Base-by-base conservation (phyloP, 2,329 filamentous ascomycete species). In the Coniochaeta prunicola region DNA sequence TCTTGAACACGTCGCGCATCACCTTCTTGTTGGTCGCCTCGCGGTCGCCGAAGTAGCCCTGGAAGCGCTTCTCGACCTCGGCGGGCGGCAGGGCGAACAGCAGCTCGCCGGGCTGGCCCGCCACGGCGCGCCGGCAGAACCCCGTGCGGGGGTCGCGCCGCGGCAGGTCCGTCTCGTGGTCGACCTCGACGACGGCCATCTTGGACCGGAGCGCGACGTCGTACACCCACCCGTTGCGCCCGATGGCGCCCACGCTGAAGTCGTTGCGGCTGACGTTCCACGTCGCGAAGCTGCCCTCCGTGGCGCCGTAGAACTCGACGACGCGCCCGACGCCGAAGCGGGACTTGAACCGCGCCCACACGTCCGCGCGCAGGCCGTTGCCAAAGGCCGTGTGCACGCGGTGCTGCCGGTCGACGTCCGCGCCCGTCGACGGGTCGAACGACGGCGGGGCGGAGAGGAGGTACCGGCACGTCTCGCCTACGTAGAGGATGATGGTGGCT, bases 381-480 rank as follows among this genome's bases (percentile, higher is more conserved):
- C 92, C 92, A 63, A 93, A 90, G 0, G 90, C 91, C 3, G 87
- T 66, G 6, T 85, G 84, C n/a, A 96, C 83, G 0, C 77, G 80
- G 75, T 96, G 88, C 63, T 86, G 82, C 65, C 80, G 83, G 71
- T 96, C 92, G 36, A 91, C 77, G 61, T 82, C 79, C 67, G 87
- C 83, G 21, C 87, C 86, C 0, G 86, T 90, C 7, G 69, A 70
- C 0, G 86, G 79, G 64, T 91, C 86, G 28, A 78, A 71, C 58
- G 87, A 79, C 0, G 83, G 77, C 2, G 88, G 82, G 0, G 85
- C 84, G 0, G 88, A 80, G 12, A 96, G 79, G 4, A 96, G 81
- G 70, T 96, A 96, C 6, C 91, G 87, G 63, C 91, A 88, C 0
- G 90, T 93, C 72, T 96, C 91, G 57, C 91, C 91, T 15, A 96